Conservation (phyloP, 2,329 filamentous ascomycete genomes). For the Ceratocystis smalleyi region DNA sequence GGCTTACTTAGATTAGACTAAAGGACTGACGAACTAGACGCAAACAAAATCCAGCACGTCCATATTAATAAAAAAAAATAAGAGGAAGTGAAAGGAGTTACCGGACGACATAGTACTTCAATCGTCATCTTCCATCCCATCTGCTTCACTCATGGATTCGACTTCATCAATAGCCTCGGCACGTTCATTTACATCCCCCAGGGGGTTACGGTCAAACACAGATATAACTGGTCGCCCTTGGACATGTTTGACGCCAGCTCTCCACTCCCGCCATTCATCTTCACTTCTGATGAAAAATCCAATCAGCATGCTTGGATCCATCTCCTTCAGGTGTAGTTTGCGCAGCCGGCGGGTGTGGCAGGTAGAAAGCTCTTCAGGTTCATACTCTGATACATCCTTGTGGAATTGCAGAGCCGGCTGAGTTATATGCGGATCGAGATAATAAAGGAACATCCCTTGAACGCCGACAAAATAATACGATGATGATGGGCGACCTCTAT, state of each 20-base stretch:
- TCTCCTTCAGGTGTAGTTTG: constrained; percentile 69
- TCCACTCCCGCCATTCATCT: constrained; percentile 74
- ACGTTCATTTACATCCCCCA: constrained; percentile 42
- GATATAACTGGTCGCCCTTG: constrained; percentile 77
- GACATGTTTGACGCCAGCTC: constrained; percentile 54
- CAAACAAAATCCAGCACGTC: too few species aligned
- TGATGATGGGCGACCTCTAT: constrained; percentile 75
- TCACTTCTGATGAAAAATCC: constrained; percentile 76
- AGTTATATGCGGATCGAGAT: constrained; percentile 85
- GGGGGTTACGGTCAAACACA: constrained; percentile 56
- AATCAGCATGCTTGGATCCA: constrained; percentile 97
- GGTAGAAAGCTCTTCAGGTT: constrained; percentile 56
- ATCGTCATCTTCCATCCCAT: constrained; percentile 19
- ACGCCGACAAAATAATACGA: constrained; percentile 51
- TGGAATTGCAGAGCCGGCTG: constrained; percentile 55
- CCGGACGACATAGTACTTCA: not conserved
- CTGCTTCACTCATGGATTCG: constrained; percentile 66
- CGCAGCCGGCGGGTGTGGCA: constrained; percentile 80
- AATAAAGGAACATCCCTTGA: constrained; percentile 67
- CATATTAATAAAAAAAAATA: too few species aligned
- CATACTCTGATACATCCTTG: constrained; percentile 41
- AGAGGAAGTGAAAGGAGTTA: too few species aligned
- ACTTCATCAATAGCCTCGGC: constrained; percentile 76
- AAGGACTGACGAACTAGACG: too few species aligned
- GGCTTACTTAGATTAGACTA: too few species aligned